Percentiles rank a stretch among this genome's conserved stretches.
phyloP scores from a whole-genome alignment of 306 rosid genomes.

The Macrotyloma uniflorum region DNA sequence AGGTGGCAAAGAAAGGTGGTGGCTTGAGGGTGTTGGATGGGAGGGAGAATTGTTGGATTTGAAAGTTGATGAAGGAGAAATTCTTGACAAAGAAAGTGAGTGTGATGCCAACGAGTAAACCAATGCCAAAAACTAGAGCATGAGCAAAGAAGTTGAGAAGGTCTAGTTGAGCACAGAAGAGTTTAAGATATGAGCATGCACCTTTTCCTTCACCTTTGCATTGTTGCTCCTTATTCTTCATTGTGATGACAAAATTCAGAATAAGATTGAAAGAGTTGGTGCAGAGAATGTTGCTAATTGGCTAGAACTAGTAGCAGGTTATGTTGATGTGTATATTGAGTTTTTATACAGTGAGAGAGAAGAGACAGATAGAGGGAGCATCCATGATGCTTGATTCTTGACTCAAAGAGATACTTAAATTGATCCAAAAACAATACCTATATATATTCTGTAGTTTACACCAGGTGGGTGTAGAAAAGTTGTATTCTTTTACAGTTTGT shows the following conservation, averaged over 20 bases:
- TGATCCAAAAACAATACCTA: conserved; percentile 37
- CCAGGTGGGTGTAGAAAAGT: conserved; percentile 4
- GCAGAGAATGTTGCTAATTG: not conserved
- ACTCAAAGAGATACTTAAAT: conserved; percentile 36
- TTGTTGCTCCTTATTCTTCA: conserved; percentile 42
- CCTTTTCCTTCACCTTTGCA: not conserved
- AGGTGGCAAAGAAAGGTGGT: not conserved
- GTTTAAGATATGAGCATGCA: conserved; percentile 37
- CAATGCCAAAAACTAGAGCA: conserved; percentile 58
- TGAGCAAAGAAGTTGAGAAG: conserved; percentile 46
- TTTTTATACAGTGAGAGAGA: conserved; percentile 9
- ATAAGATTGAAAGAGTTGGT: not conserved
- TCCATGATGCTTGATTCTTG: conserved; percentile 24
- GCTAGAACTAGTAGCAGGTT: not conserved
- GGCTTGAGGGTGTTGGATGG: conserved; percentile 2
- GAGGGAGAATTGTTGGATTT: conserved; percentile 31
- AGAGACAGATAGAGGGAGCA: not conserved
- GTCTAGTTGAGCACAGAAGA: conserved; percentile 45
- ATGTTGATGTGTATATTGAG: not conserved
- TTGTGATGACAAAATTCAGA: conserved; percentile 7
- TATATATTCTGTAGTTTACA: not conserved
- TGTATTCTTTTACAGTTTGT: not conserved
- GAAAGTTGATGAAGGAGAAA: conserved; percentile 43
- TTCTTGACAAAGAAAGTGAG: conserved; percentile 48
- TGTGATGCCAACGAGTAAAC: conserved; percentile 64